These are phyloP conservation scores for Claviceps maximensis DNA, from an alignment of 2,329 filamentous ascomycete genomes.

Conservation along the genomic window DNA sequence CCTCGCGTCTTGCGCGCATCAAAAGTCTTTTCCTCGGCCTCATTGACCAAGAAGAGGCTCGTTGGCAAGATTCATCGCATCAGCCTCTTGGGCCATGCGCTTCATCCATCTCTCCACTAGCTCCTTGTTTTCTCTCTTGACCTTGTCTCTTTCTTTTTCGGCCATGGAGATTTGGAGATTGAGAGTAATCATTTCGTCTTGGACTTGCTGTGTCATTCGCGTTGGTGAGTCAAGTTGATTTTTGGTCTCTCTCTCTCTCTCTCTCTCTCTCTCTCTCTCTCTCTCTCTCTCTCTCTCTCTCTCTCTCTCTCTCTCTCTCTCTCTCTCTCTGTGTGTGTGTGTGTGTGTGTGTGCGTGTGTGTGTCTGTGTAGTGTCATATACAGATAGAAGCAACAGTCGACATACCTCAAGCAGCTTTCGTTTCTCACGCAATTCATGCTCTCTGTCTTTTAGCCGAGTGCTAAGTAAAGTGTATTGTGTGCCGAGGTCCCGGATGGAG, in stretches of 20 bases:
- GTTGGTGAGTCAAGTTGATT: background rate
- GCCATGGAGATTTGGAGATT: slow-evolving; percentile 80
- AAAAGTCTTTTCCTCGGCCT: background rate
- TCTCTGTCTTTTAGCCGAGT: slow-evolving; percentile 66
- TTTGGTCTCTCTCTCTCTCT: background rate
- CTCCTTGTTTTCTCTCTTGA: slow-evolving; percentile 75
- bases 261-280: too few species aligned
- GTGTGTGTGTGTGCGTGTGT: too few species aligned
- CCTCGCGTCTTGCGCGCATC: too few species aligned
- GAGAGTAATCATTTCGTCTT: slow-evolving; percentile 83
- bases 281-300: background rate
- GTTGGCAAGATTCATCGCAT: slow-evolving; percentile 65
- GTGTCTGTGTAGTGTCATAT: too few species aligned
- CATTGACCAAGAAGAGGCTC: slow-evolving; percentile 26
- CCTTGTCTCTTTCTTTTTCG: slow-evolving; percentile 58
- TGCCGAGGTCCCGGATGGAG: slow-evolving; percentile 47
- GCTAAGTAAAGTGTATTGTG: slow-evolving; percentile 47
- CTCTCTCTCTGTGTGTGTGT: too few species aligned
- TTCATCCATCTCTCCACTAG: slow-evolving; percentile 87
- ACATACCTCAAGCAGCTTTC: slow-evolving; percentile 60
- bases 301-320: too few species aligned
- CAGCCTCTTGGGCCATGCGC: slow-evolving; percentile 72
- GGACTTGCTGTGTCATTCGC: slow-evolving; percentile 48
- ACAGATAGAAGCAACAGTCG: background rate
- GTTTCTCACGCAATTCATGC: slow-evolving; percentile 74